phyloP scores from a whole-genome alignment of 2,329 filamentous ascomycete genomes.

The Fusarium chlamydosporum region DNA sequence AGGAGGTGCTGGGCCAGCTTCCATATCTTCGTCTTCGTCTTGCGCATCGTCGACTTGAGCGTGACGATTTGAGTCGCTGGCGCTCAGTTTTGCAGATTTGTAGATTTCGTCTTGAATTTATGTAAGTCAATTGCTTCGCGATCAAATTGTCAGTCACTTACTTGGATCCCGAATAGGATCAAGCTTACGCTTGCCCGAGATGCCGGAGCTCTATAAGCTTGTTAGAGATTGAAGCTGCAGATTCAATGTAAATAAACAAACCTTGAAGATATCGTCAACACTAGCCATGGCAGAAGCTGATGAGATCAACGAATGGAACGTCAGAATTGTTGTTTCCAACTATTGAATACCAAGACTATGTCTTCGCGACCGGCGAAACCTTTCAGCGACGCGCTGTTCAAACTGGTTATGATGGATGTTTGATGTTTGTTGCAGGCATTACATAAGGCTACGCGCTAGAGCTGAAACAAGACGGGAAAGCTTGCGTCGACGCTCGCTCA shows the following conservation, averaged over 20 bases:
- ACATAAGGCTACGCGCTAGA: constrained; percentile 18
- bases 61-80: constrained; percentile 62
- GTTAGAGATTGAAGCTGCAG: constrained; percentile 29
- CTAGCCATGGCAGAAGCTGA: constrained; percentile 62
- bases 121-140: constrained; percentile 15
- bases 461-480: constrained; percentile 13
- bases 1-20: constrained; percentile 61
- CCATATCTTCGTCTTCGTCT: constrained; percentile 68
- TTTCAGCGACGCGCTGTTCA: constrained; percentile 26
- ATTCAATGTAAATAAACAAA: constrained; percentile 22
- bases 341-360: neutral
- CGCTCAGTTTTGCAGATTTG: constrained; percentile 70
- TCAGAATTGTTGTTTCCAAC: neutral
- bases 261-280: constrained; percentile 73
- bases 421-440: constrained; percentile 29
- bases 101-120: constrained; percentile 69
- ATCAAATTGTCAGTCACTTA: constrained; percentile 55
- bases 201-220: constrained; percentile 54
- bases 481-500: neutral
- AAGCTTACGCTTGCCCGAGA: constrained; percentile 73
- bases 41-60: constrained; percentile 59
- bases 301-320: neutral
- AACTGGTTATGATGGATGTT: constrained; percentile 30
- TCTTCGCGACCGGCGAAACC: constrained; percentile 28
- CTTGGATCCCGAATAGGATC: constrained; percentile 74